These are phyloP conservation scores for Diplogelasinospora grovesii DNA, from an alignment of 495 filamentous ascomycete species.

Conservation along the genomic window DNA sequence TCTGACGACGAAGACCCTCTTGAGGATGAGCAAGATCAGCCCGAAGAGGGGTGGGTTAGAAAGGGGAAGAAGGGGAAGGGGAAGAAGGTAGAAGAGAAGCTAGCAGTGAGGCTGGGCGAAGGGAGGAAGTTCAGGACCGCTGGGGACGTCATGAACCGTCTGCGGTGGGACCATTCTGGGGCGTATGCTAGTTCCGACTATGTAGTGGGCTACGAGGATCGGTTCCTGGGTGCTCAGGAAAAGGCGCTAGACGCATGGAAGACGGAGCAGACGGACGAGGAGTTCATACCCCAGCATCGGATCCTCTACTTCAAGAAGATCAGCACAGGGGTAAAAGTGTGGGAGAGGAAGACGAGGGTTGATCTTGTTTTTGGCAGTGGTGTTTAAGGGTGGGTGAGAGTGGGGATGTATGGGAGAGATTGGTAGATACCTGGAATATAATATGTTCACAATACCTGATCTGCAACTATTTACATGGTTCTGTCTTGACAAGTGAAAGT, in stretches of 20 bases:
- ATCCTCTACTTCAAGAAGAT: conserved; percentile 63
- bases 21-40: conserved; percentile 21
- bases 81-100: conserved; percentile 9
- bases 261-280: conserved; percentile 69
- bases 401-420: background rate
- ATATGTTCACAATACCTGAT: too few relatives aligned
- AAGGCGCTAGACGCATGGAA: conserved; percentile 61
- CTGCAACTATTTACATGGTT: too few relatives aligned
- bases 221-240: conserved; percentile 62
- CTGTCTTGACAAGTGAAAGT: too few relatives aligned
- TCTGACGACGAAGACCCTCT: conserved; percentile 27
- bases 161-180: conserved; percentile 69
- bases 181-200: conserved; percentile 55
- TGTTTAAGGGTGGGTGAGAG: background rate
- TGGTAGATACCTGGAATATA: too few relatives aligned
- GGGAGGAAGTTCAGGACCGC: conserved; percentile 36
- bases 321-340: conserved; percentile 52
- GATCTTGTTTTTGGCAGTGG: conserved; percentile 41
- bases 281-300: conserved; percentile 78
- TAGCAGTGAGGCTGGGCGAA: conserved; percentile 9
- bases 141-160: conserved; percentile 62
- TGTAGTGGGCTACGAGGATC: conserved; percentile 68
- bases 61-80: conserved; percentile 1
- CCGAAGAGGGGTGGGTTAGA: background rate
- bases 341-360: conserved; percentile 45